These are phyloP conservation scores for Thelonectria rubi DNA, from an alignment of 2,329 filamentous ascomycete species.

Conservation along the genomic window DNA sequence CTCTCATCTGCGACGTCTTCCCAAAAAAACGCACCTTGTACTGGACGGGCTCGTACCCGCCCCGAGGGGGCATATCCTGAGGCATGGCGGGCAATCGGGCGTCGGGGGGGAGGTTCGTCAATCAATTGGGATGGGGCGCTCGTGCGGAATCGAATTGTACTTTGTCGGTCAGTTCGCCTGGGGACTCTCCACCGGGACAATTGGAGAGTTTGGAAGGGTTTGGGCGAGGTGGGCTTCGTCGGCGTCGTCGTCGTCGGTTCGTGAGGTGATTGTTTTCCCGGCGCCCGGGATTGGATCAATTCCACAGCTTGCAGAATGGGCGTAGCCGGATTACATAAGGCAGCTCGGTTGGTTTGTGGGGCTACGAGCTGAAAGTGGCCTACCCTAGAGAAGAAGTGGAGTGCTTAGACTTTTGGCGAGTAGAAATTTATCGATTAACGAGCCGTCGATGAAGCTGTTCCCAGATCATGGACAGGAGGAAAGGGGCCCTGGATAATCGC, in stretches of 20 bases:
- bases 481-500: not conserved
- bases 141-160: conserved; percentile 2
- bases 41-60: conserved; percentile 96
- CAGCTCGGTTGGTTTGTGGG: not conserved
- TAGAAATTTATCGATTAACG: not conserved
- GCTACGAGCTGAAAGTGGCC: not conserved
- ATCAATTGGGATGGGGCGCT: conserved; percentile 30
- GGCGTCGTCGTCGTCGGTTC: conserved; percentile 20
- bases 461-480: not conserved
- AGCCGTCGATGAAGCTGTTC: not conserved
- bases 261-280: conserved; percentile 44
- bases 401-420: not conserved
- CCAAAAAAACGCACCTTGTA: conserved; percentile 77
- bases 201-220: not conserved
- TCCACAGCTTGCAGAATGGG: conserved; percentile 23
- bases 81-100: conserved; percentile 71
- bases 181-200: conserved; percentile 11
- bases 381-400: conserved; percentile 17
- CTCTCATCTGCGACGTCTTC: not conserved
- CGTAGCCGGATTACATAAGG: conserved; percentile 40
- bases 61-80: conserved; percentile 95
- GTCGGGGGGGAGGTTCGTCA: conserved; percentile 11
- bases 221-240: conserved; percentile 16
- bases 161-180: conserved; percentile 19
- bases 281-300: conserved; percentile 23